Conservation (phyloP, 2,329 filamentous ascomycete species). For the Didymella arachidicola region DNA sequence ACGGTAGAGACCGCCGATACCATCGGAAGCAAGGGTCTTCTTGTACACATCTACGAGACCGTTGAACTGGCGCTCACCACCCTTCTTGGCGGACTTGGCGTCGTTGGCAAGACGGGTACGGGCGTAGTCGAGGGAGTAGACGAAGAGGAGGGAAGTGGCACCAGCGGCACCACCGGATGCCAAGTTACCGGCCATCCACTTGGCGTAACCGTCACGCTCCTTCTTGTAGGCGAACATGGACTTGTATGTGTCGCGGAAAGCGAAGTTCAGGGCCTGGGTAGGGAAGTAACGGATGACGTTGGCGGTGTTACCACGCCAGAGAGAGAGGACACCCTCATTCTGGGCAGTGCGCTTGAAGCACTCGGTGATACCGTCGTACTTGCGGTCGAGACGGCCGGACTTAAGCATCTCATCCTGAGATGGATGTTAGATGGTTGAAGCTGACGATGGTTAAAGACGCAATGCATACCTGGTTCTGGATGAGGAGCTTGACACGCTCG, state of each 20-base stretch:
- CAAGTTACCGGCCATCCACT: constrained; percentile 99
- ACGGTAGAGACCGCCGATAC: constrained; percentile 99
- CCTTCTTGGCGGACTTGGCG: constrained; percentile 96
- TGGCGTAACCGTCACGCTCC: constrained; percentile 96
- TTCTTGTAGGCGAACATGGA: constrained; percentile 99
- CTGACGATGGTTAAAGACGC: not conserved
- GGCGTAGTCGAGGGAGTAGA: constrained; percentile 99
- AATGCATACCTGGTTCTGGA: constrained; percentile 96
- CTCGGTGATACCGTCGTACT: constrained; percentile 91
- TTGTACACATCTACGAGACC: constrained; percentile 99
- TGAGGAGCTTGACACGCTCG: constrained; percentile 99
- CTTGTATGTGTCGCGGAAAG: constrained; percentile 99
- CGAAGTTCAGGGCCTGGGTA: constrained; percentile 99
- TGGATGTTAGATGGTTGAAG: constrained; percentile 29
- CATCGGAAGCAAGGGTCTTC: constrained; percentile 98
- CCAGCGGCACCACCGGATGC: constrained; percentile 99
- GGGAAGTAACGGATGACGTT: constrained; percentile 99
- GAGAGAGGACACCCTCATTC: constrained; percentile 90
- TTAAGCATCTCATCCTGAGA: constrained; percentile 99
- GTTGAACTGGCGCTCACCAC: constrained; percentile 99
- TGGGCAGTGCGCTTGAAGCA: constrained; percentile 93
- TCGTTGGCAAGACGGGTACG: constrained; percentile 99
- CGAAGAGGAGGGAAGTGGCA: constrained; percentile 99
- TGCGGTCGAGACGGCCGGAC: constrained; percentile 95
- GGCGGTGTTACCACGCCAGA: constrained; percentile 99